Conservation (phyloP, 768 basidiomycete genomes). For the Lactarius trivialis region DNA sequence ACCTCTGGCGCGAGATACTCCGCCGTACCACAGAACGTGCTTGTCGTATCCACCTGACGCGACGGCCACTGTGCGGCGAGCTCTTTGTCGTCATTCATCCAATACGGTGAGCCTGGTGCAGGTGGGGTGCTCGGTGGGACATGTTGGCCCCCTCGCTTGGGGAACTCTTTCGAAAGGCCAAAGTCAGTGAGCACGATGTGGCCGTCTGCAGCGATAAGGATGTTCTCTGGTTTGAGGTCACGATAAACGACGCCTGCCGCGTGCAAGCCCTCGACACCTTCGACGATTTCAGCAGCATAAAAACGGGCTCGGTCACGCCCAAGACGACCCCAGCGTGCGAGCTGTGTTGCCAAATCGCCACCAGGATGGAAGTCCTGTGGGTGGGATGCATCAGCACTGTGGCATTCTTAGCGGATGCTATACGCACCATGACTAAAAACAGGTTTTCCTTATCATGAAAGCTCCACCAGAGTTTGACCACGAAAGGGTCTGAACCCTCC, state of each 20-base stretch:
- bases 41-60: slow-evolving; percentile 58
- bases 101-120: slow-evolving; percentile 52
- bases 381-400: background rate
- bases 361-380: slow-evolving; percentile 87
- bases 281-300: slow-evolving; percentile 95
- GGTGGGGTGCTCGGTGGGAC: slow-evolving; percentile 45
- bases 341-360: slow-evolving; percentile 95
- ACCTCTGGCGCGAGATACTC: slow-evolving; percentile 97
- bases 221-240: slow-evolving; percentile 95
- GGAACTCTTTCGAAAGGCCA: slow-evolving; percentile 89
- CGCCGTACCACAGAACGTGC: slow-evolving; percentile 92
- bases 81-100: slow-evolving; percentile 68
- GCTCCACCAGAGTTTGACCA: slow-evolving; percentile 93
- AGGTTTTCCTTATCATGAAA: slow-evolving; percentile 98
- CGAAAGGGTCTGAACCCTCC: slow-evolving; percentile 83
- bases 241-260: slow-evolving; percentile 94
- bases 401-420: slow-evolving; percentile 11
- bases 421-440: slow-evolving; percentile 86
- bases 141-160: slow-evolving; percentile 36
- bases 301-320: slow-evolving; percentile 93
- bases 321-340: slow-evolving; percentile 90
- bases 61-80: slow-evolving; percentile 50
- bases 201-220: slow-evolving; percentile 88
- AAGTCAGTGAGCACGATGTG: slow-evolving; percentile 98
- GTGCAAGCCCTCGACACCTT: slow-evolving; percentile 93